A percentile compares a stretch with the other conserved stretches of the same genome.
Conservation (phyloP, 768 basidiomycete genomes). For the Phylloporus scabripes region DNA sequence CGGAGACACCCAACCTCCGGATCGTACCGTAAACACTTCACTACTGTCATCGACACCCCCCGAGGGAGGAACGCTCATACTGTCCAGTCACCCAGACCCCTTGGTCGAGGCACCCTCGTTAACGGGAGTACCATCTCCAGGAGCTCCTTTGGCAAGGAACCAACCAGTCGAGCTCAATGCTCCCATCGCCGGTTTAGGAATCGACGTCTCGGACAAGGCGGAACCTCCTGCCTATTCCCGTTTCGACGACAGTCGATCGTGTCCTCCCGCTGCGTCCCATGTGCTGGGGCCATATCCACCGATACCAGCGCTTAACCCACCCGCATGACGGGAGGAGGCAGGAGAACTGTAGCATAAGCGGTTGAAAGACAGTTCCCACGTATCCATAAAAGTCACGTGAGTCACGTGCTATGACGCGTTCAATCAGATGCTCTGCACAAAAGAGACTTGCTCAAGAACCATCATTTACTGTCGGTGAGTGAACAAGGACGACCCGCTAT, state of each 20-base stretch:
- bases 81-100: neutral
- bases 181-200: constrained; percentile 1
- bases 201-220: constrained; percentile 1
- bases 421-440: neutral
- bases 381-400: constrained; percentile 4
- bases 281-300: constrained; percentile 21
- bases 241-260: constrained; percentile 18
- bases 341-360: neutral
- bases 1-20: neutral
- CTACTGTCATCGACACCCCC: neutral
- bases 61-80: neutral
- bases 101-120: constrained; percentile 6
- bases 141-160: neutral
- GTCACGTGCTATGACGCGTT: constrained; percentile 17
- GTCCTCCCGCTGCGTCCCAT: constrained; percentile 8
- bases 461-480: neutral
- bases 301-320: constrained; percentile 7
- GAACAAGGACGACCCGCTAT: neutral
- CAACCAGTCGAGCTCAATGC: neutral
- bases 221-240: constrained; percentile 21
- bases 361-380: too few species aligned
- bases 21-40: neutral
- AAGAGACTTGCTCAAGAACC: neutral
- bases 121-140: constrained; percentile 12
- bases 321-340: neutral